Evolutionary conservation across 345 rosid species (phyloP).

Genomic region (Brassica cretica): DNA sequence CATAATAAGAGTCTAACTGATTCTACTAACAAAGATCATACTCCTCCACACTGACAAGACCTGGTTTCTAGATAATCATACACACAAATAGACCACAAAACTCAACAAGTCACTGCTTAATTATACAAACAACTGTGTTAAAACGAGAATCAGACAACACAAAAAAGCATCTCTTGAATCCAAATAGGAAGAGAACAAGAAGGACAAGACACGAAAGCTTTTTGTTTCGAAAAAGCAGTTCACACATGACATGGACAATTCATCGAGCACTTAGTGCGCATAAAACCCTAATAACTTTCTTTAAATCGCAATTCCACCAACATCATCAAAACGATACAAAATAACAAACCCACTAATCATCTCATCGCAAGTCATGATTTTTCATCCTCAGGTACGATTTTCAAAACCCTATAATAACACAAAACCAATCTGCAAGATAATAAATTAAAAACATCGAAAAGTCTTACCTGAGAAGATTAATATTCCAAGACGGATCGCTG

Average conservation of each 20-base stretch:
- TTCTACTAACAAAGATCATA: conserved; percentile 7
- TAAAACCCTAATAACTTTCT: conserved; percentile 21
- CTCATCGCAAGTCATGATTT: not conserved
- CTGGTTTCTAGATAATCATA: not conserved
- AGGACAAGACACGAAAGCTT: conserved; percentile 28
- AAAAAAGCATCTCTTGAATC: conserved; percentile 25
- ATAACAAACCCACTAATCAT: conserved; percentile 7
- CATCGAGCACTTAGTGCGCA: conserved; percentile 42
- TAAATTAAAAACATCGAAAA: not conserved
- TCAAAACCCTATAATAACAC: conserved; percentile 10
- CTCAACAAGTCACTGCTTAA: no score
- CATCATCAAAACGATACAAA: not conserved
- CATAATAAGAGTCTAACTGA: not conserved
- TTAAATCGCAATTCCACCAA: conserved; percentile 27
- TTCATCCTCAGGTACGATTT: not conserved
- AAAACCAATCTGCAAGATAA: not conserved
- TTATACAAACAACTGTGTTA: no score
- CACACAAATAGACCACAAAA: not conserved
- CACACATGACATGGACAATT: conserved; percentile 32
- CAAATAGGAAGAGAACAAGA: conserved; percentile 32
- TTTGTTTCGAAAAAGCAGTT: not conserved
- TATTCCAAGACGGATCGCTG: not conserved
- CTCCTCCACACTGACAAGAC: not conserved
- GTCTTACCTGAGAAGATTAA: conserved; percentile 11
- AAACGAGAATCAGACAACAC: no score